phyloP scores from a whole-genome alignment of 108 stramenopile genomes.

The Cyclotella kingstonii region DNA sequence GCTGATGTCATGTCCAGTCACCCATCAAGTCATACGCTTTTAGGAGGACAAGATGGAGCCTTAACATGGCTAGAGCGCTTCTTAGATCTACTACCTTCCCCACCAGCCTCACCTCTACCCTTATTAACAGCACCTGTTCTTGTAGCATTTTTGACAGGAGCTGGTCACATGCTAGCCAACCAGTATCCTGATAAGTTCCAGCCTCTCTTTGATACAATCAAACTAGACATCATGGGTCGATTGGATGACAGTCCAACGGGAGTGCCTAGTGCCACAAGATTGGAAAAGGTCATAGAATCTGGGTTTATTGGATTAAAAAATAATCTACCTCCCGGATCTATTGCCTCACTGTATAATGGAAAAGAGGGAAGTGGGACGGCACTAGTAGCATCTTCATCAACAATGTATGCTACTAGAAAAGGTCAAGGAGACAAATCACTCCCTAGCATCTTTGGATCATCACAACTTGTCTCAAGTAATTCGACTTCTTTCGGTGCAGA shows the following conservation, averaged over 20 bases:
- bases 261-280: slow-evolving; percentile 70
- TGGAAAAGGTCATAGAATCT: slow-evolving; percentile 61
- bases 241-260: slow-evolving; percentile 77
- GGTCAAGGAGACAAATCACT: not conserved
- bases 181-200: slow-evolving; percentile 54
- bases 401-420: not conserved
- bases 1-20: slow-evolving; percentile 71
- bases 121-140: slow-evolving; percentile 82
- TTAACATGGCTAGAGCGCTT: slow-evolving; percentile 76
- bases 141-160: slow-evolving; percentile 76
- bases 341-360: slow-evolving; percentile 62
- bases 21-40: slow-evolving; percentile 57
- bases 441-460: not conserved
- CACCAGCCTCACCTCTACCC: slow-evolving; percentile 63
- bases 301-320: slow-evolving; percentile 58
- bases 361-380: slow-evolving; percentile 28
- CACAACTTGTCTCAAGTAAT: slow-evolving; percentile 1
- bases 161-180: slow-evolving; percentile 85
- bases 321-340: slow-evolving; percentile 58
- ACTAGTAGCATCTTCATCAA: not conserved
- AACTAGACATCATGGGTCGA: slow-evolving; percentile 50
- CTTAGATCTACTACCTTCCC: slow-evolving; percentile 56
- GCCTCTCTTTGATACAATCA: slow-evolving; percentile 45
- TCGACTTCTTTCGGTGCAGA: slow-evolving; percentile 25
- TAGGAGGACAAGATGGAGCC: slow-evolving; percentile 76